A percentile compares a stretch with the other conserved stretches of the same genome.
Evolutionary conservation across 1,139 yeast genomes (phyloP).

Genomic region (Geotrichum aggregatum): DNA sequence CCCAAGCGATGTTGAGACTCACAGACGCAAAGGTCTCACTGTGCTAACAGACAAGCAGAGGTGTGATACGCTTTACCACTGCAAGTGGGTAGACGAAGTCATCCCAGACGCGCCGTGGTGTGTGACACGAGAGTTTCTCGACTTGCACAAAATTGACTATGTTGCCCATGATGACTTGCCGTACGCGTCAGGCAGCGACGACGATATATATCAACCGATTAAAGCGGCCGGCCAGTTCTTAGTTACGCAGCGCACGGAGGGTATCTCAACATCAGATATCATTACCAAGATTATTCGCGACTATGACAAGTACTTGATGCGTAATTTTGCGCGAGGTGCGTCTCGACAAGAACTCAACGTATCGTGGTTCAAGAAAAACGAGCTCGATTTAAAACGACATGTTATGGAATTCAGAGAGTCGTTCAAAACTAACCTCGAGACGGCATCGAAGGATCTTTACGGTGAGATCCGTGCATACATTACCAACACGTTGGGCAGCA

Average conservation of each 20-base stretch:
- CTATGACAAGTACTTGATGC: slow-evolving; percentile 92
- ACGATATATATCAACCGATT: slow-evolving; percentile 88
- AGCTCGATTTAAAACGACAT: slow-evolving; percentile 86
- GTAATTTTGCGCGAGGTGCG: slow-evolving; percentile 96
- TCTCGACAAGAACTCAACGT: slow-evolving; percentile 93
- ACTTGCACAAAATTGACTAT: slow-evolving; percentile 78
- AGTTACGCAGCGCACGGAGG: slow-evolving; percentile 94
- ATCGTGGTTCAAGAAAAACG: slow-evolving; percentile 95
- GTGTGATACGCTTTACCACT: slow-evolving; percentile 80
- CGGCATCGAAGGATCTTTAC: slow-evolving; percentile 74
- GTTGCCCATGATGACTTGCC: slow-evolving; percentile 98
- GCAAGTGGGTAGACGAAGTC: slow-evolving; percentile 97
- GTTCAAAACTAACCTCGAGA: slow-evolving; percentile 70
- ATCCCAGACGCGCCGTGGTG: slow-evolving; percentile 94
- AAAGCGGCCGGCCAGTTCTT: slow-evolving; percentile 86
- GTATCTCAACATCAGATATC: slow-evolving; percentile 91
- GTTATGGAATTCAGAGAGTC: slow-evolving; percentile 83
- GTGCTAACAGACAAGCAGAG: slow-evolving; percentile 85
- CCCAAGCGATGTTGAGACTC: slow-evolving; percentile 87
- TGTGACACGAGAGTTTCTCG: slow-evolving; percentile 76
- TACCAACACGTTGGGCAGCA: slow-evolving; percentile 27
- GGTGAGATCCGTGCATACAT: slow-evolving; percentile 64
- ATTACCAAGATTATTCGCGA: slow-evolving; percentile 92
- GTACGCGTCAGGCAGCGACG: slow-evolving; percentile 79
- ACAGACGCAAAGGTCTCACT: slow-evolving; percentile 86